phyloP scores from a whole-genome alignment of 345 rosid genomes.

The Pugionium cornutum region DNA sequence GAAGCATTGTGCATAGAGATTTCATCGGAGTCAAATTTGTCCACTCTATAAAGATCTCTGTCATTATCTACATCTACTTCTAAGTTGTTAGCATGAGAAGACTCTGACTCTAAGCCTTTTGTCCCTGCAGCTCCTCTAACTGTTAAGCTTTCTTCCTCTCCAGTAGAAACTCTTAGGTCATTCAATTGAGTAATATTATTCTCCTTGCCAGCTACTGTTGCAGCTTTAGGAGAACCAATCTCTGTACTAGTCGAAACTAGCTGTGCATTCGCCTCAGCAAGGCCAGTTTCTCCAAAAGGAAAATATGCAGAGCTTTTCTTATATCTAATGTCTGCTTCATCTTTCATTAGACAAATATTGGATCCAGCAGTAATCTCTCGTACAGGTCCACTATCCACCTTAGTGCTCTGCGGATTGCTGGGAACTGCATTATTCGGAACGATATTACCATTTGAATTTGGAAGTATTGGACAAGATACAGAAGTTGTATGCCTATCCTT shows the following conservation, averaged over 20 bases:
- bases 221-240: conserved; percentile 43
- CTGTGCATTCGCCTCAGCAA: conserved; percentile 47
- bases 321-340: conserved; percentile 44
- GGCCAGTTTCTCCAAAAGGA: conserved; percentile 48
- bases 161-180: conserved; percentile 45
- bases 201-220: conserved; percentile 44
- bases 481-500: conserved; percentile 60
- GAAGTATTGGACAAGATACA: conserved; percentile 46
- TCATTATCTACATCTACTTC: conserved; percentile 58
- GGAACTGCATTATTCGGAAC: conserved; percentile 47
- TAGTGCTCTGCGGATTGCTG: conserved; percentile 48
- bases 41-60: conserved; percentile 43
- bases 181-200: conserved; percentile 44
- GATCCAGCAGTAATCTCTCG: conserved; percentile 42
- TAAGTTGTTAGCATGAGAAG: conserved; percentile 61
- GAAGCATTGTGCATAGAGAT: conserved; percentile 41
- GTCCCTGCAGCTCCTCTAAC: conserved; percentile 46
- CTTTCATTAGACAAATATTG: conserved; percentile 45
- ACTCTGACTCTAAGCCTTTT: conserved; percentile 63
- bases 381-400: conserved; percentile 49
- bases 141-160: conserved; percentile 43
- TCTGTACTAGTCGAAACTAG: conserved; percentile 47
- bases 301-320: conserved; percentile 42
- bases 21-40: conserved; percentile 49
- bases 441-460: conserved; percentile 61